Evolutionary conservation across 2,329 filamentous ascomycete genomes (phyloP).

Genomic region (Diplodia intermedia): DNA sequence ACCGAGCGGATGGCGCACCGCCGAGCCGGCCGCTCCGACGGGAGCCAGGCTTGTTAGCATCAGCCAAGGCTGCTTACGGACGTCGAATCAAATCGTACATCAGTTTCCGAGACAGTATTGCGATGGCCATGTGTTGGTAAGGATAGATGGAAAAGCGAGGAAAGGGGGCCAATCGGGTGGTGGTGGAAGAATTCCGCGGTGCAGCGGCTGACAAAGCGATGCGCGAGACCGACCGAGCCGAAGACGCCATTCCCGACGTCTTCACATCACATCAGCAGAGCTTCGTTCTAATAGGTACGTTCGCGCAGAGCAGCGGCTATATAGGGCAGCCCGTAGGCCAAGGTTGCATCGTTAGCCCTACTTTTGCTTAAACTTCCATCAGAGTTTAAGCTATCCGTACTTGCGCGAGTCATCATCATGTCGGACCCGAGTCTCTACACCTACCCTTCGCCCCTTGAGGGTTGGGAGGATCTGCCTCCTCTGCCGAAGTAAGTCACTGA

Average conservation of each 20-base stretch:
- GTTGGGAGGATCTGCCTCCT: slow-evolving; percentile 64
- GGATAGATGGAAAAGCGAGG: not conserved
- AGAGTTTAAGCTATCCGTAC: not conserved
- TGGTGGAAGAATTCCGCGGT: slow-evolving; percentile 23
- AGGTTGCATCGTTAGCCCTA: not conserved
- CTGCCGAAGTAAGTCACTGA: slow-evolving; percentile 53
- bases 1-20: not conserved
- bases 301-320: not conserved
- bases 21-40: not conserved
- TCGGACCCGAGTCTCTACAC: slow-evolving; percentile 53
- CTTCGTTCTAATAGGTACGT: not conserved
- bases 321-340: not conserved
- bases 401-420: slow-evolving; percentile 39
- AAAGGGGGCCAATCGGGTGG: no score
- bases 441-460: slow-evolving; percentile 64
- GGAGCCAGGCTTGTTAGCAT: not conserved
- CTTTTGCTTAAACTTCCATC: not conserved
- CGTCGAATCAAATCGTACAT: not conserved
- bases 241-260: slow-evolving; percentile 15
- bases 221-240: slow-evolving; percentile 3
- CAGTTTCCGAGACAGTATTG: not conserved
- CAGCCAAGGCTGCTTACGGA: not conserved
- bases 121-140: not conserved
- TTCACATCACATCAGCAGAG: slow-evolving; percentile 15
- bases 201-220: slow-evolving; percentile 19